Conservation (phyloP, 2,329 filamentous ascomycete species). For the Blastomyces gilchristii region DNA sequence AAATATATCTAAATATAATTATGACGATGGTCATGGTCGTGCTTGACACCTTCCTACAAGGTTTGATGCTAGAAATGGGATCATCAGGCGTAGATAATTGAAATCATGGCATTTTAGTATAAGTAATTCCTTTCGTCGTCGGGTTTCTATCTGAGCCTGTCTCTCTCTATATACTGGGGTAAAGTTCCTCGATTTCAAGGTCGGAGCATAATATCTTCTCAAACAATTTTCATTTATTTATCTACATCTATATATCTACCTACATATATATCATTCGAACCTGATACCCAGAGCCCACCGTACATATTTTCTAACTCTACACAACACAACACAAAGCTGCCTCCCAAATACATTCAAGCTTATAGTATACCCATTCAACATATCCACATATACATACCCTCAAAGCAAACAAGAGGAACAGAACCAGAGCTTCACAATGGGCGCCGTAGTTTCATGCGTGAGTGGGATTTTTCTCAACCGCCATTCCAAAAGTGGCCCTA, state of each 20-base stretch:
- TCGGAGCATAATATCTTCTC: not conserved
- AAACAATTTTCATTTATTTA: not conserved
- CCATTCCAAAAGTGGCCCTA: not conserved
- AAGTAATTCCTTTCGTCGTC: not conserved
- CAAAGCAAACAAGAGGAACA: not conserved
- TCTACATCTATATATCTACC: not conserved
- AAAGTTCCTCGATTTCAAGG: not conserved
- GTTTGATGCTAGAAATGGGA: not conserved
- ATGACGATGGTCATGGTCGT: not conserved
- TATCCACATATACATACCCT: not conserved
- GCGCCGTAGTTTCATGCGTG: constrained; percentile 77
- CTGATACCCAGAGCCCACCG: not conserved
- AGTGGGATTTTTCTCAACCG: constrained; percentile 31
- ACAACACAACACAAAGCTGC: not conserved
- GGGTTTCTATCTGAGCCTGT: not conserved
- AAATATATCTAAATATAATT: too few species aligned
- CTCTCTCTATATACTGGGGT: not conserved
- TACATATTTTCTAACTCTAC: not conserved
- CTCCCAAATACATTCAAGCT: not conserved
- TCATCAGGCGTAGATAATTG: not conserved
- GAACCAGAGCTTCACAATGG: constrained; percentile 49
- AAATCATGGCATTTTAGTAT: not conserved
- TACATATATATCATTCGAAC: not conserved
- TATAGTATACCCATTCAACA: not conserved
- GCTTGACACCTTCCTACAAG: not conserved